Percentiles rank a stretch among this genome's conserved stretches.
Conservation (phyloP, 1,139 yeast species). For the Nakaseomyces sp. region DNA sequence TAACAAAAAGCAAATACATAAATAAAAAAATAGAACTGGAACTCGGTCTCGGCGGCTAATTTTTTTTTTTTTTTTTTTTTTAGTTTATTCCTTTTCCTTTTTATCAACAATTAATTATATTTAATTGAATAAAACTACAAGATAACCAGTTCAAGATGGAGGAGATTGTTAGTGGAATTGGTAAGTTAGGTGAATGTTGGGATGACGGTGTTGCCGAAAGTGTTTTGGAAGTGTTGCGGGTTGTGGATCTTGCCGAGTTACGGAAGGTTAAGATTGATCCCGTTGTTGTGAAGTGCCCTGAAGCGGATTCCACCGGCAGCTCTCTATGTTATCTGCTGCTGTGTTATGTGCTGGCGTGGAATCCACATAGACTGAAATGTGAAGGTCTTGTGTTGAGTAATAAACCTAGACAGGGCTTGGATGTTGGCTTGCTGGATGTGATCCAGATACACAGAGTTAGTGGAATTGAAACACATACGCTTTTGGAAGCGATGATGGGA, state of each 20-base stretch:
- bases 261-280: background rate
- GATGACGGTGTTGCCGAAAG: background rate
- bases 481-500: background rate
- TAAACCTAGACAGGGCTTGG: background rate
- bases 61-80: too few relatives aligned
- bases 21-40: too few relatives aligned
- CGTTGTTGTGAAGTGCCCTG: slow-evolving; percentile 1
- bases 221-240: background rate
- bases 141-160: background rate
- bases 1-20: too few relatives aligned
- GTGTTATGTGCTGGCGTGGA: background rate
- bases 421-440: background rate
- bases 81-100: too few relatives aligned
- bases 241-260: background rate
- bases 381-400: slow-evolving; percentile 1
- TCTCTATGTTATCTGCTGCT: background rate
- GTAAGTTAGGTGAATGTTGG: background rate
- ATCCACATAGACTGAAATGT: slow-evolving; percentile 1
- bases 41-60: too few relatives aligned
- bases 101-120: too few relatives aligned
- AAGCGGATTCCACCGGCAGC: background rate
- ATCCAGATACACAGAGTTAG: background rate
- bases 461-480: background rate
- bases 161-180: background rate
- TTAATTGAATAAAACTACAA: too few relatives aligned